Percentiles rank a stretch among this genome's conserved stretches.
Conservation (phyloP, 768 basidiomycete genomes). For the Leccinum sublutescens region DNA sequence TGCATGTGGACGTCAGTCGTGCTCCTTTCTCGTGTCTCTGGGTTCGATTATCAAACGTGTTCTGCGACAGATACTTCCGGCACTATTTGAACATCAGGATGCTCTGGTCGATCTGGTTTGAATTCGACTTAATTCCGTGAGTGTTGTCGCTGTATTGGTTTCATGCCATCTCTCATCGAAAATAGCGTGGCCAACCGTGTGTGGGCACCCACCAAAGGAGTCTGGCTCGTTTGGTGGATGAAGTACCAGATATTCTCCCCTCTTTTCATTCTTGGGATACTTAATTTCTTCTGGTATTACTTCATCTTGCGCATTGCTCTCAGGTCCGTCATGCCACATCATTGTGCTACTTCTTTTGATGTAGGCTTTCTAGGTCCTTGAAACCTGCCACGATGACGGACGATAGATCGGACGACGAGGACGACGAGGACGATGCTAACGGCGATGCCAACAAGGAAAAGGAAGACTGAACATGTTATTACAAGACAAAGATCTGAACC, state of each 20-base stretch:
- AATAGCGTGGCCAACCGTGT: conserved; percentile 50
- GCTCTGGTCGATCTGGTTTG: conserved; percentile 81
- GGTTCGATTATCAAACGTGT: not conserved
- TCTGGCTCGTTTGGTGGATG: conserved; percentile 77
- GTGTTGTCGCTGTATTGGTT: conserved; percentile 27
- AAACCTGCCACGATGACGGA: conserved; percentile 51
- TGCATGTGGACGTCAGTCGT: conserved; percentile 74
- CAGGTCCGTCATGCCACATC: conserved; percentile 48
- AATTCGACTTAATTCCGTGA: conserved; percentile 75
- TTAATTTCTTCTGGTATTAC: conserved; percentile 95
- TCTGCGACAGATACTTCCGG: conserved; percentile 74
- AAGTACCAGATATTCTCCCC: conserved; percentile 77
- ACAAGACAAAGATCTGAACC: not conserved
- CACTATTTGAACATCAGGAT: conserved; percentile 88
- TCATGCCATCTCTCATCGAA: conserved; percentile 3
- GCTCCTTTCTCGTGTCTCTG: not conserved
- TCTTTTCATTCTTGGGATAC: conserved; percentile 67
- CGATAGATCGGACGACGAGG: conserved; percentile 80
- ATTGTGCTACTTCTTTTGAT: conserved; percentile 8
- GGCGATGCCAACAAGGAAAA: conserved; percentile 29
- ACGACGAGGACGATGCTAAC: conserved; percentile 37
- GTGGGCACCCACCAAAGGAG: conserved; percentile 62
- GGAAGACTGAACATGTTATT: conserved; percentile 27
- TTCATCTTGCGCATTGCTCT: conserved; percentile 75
- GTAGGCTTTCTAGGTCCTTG: conserved; percentile 46